These are phyloP conservation scores for Apiospora marii DNA, from an alignment of 2,329 filamentous ascomycete species.

Conservation along the genomic window DNA sequence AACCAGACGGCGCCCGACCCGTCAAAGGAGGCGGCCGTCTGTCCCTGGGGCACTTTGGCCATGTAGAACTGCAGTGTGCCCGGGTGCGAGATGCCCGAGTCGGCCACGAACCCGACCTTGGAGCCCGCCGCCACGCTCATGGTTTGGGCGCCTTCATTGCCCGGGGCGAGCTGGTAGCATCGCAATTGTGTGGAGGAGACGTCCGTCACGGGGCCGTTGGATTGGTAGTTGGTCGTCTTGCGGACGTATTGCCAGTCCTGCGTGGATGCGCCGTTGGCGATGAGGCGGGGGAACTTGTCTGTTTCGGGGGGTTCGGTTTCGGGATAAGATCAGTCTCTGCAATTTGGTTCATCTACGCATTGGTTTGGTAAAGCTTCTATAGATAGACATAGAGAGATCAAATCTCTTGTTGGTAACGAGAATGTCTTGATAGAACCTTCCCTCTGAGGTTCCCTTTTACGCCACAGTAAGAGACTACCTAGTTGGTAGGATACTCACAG, in stretches of 20 bases:
- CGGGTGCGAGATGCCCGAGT: constrained; percentile 51
- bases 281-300: constrained; percentile 24
- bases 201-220: constrained; percentile 43
- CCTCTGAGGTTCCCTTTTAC: background rate
- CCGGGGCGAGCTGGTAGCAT: constrained; percentile 41
- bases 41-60: constrained; percentile 48
- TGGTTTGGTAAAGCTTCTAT: too few species aligned
- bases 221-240: constrained; percentile 46
- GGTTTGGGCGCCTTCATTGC: constrained; percentile 46
- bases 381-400: too few species aligned
- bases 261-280: constrained; percentile 16
- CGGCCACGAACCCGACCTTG: constrained; percentile 53
- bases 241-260: constrained; percentile 31
- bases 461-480: background rate
- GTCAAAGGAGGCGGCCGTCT: constrained; percentile 48
- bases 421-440: too few species aligned
- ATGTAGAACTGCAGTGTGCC: constrained; percentile 51
- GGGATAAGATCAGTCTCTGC: background rate
- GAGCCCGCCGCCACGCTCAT: constrained; percentile 54
- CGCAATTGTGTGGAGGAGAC: constrained; percentile 42
- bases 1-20: constrained; percentile 49
- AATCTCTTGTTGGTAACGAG: too few species aligned
- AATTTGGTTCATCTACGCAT: background rate
- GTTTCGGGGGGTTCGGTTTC: background rate
- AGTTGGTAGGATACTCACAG: background rate